These are phyloP conservation scores for Saccharomycopsis schoenii DNA, from an alignment of 805 yeast species.

Conservation along the genomic window DNA sequence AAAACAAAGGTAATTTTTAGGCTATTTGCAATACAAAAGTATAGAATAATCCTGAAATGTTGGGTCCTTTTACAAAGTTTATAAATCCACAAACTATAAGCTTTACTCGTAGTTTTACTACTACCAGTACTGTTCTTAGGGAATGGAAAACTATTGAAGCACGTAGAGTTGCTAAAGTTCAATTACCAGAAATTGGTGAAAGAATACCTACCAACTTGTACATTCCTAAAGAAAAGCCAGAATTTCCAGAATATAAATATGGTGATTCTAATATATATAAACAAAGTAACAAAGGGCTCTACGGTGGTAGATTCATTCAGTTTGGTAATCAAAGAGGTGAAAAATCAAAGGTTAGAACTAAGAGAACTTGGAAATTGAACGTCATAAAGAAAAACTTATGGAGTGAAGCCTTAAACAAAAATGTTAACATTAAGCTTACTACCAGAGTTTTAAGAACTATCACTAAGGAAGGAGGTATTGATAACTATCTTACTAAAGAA, in stretches of 20 bases:
- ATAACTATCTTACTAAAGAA: slow-evolving; percentile 77
- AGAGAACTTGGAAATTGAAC: slow-evolving; percentile 75
- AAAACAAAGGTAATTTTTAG: neutral
- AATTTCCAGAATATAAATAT: slow-evolving; percentile 63
- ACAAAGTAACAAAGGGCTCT: slow-evolving; percentile 79
- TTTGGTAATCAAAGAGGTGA: slow-evolving; percentile 75
- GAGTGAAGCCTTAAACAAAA: slow-evolving; percentile 66
- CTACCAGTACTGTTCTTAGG: slow-evolving; percentile 19
- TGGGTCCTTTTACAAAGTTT: neutral
- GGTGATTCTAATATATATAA: slow-evolving; percentile 72
- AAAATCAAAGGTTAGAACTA: slow-evolving; percentile 56
- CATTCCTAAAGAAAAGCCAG: slow-evolving; percentile 35
- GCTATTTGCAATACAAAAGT: neutral
- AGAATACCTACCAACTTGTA: slow-evolving; percentile 31
- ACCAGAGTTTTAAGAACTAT: slow-evolving; percentile 80
- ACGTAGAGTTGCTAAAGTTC: slow-evolving; percentile 36
- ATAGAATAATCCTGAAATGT: neutral
- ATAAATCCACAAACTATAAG: neutral
- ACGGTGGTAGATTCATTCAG: slow-evolving; percentile 77
- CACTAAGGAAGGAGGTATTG: slow-evolving; percentile 91
- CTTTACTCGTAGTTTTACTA: slow-evolving; percentile 14
- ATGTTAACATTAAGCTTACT: slow-evolving; percentile 52
- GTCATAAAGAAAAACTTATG: slow-evolving; percentile 65
- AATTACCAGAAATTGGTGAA: slow-evolving; percentile 45
- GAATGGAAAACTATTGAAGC: slow-evolving; percentile 37